Base-by-base conservation (phyloP, 352 stramenopile genomes). In the Phytophthora syringae region DNA sequence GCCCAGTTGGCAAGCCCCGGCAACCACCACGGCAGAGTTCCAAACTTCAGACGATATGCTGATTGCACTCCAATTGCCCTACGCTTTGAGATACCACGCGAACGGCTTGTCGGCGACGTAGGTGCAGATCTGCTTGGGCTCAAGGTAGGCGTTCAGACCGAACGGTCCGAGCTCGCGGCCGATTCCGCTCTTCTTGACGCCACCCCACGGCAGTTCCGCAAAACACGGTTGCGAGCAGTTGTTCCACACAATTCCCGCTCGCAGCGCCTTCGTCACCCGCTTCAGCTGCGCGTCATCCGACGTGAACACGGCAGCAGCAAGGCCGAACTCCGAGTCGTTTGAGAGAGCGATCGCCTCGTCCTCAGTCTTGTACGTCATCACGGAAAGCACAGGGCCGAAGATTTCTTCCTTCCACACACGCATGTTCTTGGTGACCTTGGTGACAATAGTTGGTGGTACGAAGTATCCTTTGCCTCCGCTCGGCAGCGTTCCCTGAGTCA, bases 221-320 rank as follows among this genome's bases (percentile, higher is more conserved):
- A 95, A 89, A 32, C 95, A 94, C 11, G 95, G 60, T 40, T 96
- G 79, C 72, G 97, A 98, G 73, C 83, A 97, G 80, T 98, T 99
- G 11, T 98, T 82, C 64, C 93, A 97, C 27, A 98, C 89, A 15
- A 97, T 97, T 28, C 95, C 95, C 54, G 82, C 81, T 52, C 97
- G 84, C 12, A 99, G 74, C 5, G 64, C 75, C 52, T 95, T 86
- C 32, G 90, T 82, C 62, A 98, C 84, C 49, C 88, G 79, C 65
- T 97, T 88, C 4, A 83, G 82, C 47, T 91, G 81, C 36, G 79
- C 72, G 25, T 97, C 45, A 71, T 96, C 89, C 51, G 80, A 75
- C n/a, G 92, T 97, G 53, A 90, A 97, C 42, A 98, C 88, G 15
- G 84, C 89, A 1, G 83, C 89, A 34, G 81, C 90, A 5, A 98